Percentiles rank a stretch among this genome's conserved stretches.
Conservation (phyloP, 2,329 filamentous ascomycete species). For the Didymella lethalis region DNA sequence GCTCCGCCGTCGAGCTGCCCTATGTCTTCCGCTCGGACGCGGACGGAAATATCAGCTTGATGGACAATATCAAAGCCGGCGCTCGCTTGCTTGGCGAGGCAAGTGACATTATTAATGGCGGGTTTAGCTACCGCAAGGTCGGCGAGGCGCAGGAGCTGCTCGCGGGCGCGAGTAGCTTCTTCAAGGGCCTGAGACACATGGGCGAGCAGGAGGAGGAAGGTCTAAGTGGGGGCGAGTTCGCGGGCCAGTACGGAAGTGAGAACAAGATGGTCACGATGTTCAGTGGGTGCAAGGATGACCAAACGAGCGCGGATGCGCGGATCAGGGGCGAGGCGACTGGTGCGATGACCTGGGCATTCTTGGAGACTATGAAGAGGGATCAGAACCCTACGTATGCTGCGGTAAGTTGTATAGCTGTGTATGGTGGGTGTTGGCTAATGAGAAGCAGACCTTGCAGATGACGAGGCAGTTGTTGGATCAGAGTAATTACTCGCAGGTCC, state of each 20-base stretch:
- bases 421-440: constrained; percentile 17
- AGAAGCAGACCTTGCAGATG: constrained; percentile 46
- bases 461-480: constrained; percentile 51
- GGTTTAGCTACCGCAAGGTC: constrained; percentile 59
- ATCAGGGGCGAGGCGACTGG: constrained; percentile 56
- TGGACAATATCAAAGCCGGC: constrained; percentile 64
- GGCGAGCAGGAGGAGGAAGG: constrained; percentile 57
- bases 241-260: constrained; percentile 56
- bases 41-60: constrained; percentile 63
- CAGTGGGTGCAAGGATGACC: constrained; percentile 60
- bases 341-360: constrained; percentile 59
- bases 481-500: constrained; percentile 55
- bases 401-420: constrained; percentile 29
- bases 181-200: constrained; percentile 60
- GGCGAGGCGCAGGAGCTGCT: constrained; percentile 62
- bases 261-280: constrained; percentile 61
- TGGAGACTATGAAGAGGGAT: constrained; percentile 54
- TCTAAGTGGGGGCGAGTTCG: constrained; percentile 48
- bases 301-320: constrained; percentile 59
- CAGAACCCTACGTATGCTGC: constrained; percentile 51
- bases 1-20: constrained; percentile 66
- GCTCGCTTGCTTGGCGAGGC: constrained; percentile 61
- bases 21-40: constrained; percentile 65
- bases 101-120: constrained; percentile 58
- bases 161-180: constrained; percentile 63